Conservation (phyloP, 1,284 basidiomycete genomes). For the Boletus calvinii region DNA sequence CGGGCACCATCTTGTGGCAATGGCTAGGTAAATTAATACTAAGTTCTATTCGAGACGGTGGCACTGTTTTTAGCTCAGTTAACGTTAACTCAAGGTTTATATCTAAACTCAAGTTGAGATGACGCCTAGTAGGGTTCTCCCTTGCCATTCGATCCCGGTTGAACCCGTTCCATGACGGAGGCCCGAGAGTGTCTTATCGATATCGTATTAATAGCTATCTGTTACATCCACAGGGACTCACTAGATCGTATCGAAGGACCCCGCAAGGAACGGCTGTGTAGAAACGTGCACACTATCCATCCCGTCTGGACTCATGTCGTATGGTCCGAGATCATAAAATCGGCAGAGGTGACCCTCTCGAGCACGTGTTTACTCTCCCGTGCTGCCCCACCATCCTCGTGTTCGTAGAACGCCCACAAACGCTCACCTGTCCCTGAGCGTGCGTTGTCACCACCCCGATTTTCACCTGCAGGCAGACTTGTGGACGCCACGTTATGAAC, state of each 20-base stretch:
- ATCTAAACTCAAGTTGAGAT: not conserved
- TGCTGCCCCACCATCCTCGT: conserved; percentile 19
- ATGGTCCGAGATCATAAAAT: not conserved
- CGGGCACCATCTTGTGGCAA: conserved; percentile 1
- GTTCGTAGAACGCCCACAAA: conserved; percentile 8
- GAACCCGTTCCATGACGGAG: conserved; percentile 5
- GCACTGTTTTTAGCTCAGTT: not conserved
- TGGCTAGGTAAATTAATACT: not conserved
- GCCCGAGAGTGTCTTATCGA: conserved; percentile 6
- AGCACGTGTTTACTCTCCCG: conserved; percentile 25
- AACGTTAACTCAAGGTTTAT: conserved; percentile 11
- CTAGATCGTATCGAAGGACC: not conserved
- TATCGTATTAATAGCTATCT: conserved; percentile 1
- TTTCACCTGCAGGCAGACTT: conserved; percentile 28
- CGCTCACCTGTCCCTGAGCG: conserved; percentile 16
- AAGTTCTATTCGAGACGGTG: not conserved
- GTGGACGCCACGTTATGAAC: conserved; percentile 18
- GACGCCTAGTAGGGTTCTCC: not conserved
- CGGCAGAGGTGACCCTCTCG: conserved; percentile 1
- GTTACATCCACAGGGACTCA: not conserved
- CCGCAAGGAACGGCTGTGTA: not conserved
- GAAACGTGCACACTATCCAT: conserved; percentile 3
- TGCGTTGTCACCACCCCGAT: conserved; percentile 7
- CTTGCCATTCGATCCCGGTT: not conserved
- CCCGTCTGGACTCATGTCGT: not conserved